Percentiles rank a stretch among this genome's conserved stretches.
Evolutionary conservation across 2,329 filamentous ascomycete genomes (phyloP).

Genomic region (Colletotrichum navitas): DNA sequence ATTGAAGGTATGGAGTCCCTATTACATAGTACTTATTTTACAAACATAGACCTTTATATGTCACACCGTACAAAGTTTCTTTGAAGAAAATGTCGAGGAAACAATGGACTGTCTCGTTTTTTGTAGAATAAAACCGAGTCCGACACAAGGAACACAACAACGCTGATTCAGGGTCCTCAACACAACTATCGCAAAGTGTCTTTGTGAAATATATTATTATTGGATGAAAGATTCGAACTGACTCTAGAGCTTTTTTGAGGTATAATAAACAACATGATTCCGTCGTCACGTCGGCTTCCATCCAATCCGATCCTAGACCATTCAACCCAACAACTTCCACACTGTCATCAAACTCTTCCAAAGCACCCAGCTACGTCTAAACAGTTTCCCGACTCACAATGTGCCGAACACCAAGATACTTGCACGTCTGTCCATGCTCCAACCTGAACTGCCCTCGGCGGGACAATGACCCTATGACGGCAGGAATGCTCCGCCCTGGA

Average conservation of each 20-base stretch:
- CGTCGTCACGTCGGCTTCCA: neutral
- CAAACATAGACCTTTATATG: neutral
- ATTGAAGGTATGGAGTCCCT: neutral
- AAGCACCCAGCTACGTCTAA: too few species aligned
- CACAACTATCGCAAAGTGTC: rapidly evolving
- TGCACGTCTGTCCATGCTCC: slow-evolving; percentile 9
- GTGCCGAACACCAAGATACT: neutral
- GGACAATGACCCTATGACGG: neutral
- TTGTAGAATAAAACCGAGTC: neutral
- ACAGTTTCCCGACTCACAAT: neutral
- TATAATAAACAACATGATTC: neutral
- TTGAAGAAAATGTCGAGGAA: rapidly evolving
- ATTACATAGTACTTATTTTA: neutral
- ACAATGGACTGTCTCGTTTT: neutral
- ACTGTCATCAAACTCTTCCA: too few species aligned
- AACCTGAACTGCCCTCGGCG: slow-evolving; percentile 2
- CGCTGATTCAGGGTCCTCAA: neutral
- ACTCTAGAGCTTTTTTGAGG: neutral
- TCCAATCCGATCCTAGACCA: neutral
- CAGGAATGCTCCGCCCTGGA: neutral
- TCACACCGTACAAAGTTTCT: neutral
- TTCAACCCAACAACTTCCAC: neutral
- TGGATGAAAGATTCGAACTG: rapidly evolving
- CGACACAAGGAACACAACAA: neutral
- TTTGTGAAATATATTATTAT: neutral